Evolutionary conservation across 768 basidiomycete genomes (phyloP), one percentile per base, ranked within the genome.

Genomic region (Pisolithus sp.): DNA sequence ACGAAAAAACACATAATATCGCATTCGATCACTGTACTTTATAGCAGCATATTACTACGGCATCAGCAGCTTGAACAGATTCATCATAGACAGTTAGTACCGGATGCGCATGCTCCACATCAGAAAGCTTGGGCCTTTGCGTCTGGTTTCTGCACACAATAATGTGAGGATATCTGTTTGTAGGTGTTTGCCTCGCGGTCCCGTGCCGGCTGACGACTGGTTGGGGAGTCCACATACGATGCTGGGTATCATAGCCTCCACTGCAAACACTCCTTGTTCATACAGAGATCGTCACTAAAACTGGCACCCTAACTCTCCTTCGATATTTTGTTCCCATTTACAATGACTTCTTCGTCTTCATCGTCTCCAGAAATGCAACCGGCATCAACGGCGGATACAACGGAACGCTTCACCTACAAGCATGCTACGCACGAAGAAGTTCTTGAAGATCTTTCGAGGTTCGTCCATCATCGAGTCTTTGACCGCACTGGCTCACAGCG

Each of bases 371-470:
- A 89, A 75, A 80, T 85, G 57, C 70, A 73, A 47, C 68, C 76
- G 52, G 71, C 78, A 49, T 72, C 77, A 52, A 66, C 72, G 46
- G 62, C 67, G 49, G 68, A 68, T 60, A 57, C 64, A 34, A 62
- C 68, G 34, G 70, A 76, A 63, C 64, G 71, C 54, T 74, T 74
- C 55, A 70, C 76, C 34, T 86, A 86, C 70, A 85, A 86, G 64
- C 76, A 84, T 70, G 83, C 84, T 55, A 81, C 81, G 38, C 83
- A 89, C 56, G 87, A 89, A 21, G 89, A 93, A 68, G 87, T 92
- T 50, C 78, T 94, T 48, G 92, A 93, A 65, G 92, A 94, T 73
- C 80, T 94, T 28, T 88, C 89, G 52, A 93, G 89, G 91, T 88
- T 52, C 52, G 58, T 62, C 42, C 34, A 37, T 54, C 30, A 54